Base-by-base conservation (phyloP, 306 rosid genomes). In the Luffa aegyptiaca region DNA sequence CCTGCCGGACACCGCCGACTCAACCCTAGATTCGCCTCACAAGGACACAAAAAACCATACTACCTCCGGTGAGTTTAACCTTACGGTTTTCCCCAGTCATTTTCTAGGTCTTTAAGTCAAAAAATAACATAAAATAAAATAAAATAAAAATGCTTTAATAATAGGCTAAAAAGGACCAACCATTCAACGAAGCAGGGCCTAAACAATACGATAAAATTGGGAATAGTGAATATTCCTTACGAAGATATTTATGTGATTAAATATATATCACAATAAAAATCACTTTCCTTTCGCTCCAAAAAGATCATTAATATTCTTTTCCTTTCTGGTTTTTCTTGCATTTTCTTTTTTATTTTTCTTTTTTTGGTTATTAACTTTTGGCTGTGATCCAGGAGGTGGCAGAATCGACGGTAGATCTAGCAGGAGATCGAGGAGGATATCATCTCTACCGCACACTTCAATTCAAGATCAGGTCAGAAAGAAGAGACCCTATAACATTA, bases 1-100 rank as follows among this genome's bases (percentile, higher is more conserved):
- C 64, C 53, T 88, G 73, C 92, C 96, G 2, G 96, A 90, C 80
- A 65, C 82, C 17, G 88, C 91, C 2, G 98, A 92, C 10, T 90
- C 96, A 33, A 94, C 96, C 44, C 74, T 85, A 58, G 94, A 94
- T 86, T 89, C 74, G 46, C 82, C 85, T 80, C 81, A 62, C 3
- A 83, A 52, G 17, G 14, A 57, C 71, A 52, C 79, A 78, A 83
- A 66, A 52, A 80, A 85, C 41, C 80, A 37, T 78, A 46, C 82
- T 72, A 64, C 53, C 51, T 64, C 90, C 55, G 97, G 98, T 93
- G 83, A 79, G 17, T 21, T 44, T 39, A 48, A 6, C 59, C 1
- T 13, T 20, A 21, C 13, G 0, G 14, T 77, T 45, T 77, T 21
- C 31, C 3, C 20, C 36, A 37, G 5, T 37, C 36, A 36, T 51